These are phyloP conservation scores for Solanum boliviense DNA, from an alignment of 257 asterid genomes.

Conservation along the genomic window DNA sequence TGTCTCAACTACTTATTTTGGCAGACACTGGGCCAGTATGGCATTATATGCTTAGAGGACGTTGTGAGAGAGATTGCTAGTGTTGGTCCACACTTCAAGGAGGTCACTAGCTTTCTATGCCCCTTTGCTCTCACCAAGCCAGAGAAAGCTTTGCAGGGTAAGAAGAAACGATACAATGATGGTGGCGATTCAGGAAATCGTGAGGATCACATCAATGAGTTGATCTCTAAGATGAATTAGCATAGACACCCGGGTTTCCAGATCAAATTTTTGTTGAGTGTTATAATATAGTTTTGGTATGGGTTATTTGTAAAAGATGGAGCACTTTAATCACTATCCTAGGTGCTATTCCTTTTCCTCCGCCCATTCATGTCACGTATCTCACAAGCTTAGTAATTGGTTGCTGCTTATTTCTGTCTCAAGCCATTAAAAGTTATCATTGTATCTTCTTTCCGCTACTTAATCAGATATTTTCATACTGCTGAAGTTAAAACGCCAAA, in stretches of 20 bases:
- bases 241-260: background rate
- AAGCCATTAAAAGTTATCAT: background rate
- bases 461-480: background rate
- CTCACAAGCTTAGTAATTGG: background rate
- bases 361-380: background rate
- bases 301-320: background rate
- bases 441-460: background rate
- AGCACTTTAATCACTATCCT: background rate
- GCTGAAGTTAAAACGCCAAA: background rate
- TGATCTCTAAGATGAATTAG: conserved; percentile 74
- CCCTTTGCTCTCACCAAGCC: conserved; percentile 71
- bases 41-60: conserved; percentile 77
- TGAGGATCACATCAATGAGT: conserved; percentile 52
- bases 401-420: background rate
- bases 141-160: conserved; percentile 65
- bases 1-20: background rate
- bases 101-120: conserved; percentile 49
- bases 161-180: conserved; percentile 59
- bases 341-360: background rate
- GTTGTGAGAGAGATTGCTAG: conserved; percentile 57
- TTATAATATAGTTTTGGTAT: background rate
- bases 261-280: background rate
- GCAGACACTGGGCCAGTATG: conserved; percentile 63
- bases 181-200: conserved; percentile 95
- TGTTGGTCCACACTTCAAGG: conserved; percentile 59